Conservation (phyloP, 1,284 basidiomycete genomes). For the Cutaneotrichosporon spelunceum region DNA sequence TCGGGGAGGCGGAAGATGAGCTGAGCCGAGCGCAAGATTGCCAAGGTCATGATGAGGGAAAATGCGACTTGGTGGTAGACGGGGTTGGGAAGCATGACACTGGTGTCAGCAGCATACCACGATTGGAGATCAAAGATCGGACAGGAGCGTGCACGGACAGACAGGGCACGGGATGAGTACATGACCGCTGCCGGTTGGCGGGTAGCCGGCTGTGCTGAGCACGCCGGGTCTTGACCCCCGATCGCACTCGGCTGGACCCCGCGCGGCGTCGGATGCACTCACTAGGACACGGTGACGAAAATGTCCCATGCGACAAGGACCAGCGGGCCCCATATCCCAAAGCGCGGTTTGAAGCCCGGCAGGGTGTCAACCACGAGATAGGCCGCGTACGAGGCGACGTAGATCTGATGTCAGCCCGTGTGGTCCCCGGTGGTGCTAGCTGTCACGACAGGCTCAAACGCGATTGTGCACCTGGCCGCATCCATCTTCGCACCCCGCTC, state of each 20-base stretch:
- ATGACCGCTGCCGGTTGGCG: background rate
- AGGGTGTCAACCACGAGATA: slow-evolving; percentile 46
- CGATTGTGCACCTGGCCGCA: background rate
- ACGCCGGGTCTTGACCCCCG: background rate
- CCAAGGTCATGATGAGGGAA: slow-evolving; percentile 49
- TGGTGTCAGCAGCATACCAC: slow-evolving; percentile 19
- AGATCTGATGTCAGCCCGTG: slow-evolving; percentile 35
- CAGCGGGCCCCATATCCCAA: slow-evolving; percentile 36
- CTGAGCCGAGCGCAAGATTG: slow-evolving; percentile 37
- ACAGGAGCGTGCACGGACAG: background rate
- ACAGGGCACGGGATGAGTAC: background rate
- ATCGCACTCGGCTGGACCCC: background rate
- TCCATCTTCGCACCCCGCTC: background rate
- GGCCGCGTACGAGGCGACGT: slow-evolving; percentile 43
- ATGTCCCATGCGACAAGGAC: slow-evolving; percentile 38
- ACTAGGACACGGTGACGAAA: slow-evolving; percentile 52
- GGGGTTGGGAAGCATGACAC: slow-evolving; percentile 55
- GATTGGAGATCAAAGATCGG: background rate
- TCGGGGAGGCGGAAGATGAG: slow-evolving; percentile 38
- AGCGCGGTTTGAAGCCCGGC: slow-evolving; percentile 38
- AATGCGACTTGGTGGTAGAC: slow-evolving; percentile 58
- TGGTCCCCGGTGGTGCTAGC: no score
- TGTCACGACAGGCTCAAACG: no score
- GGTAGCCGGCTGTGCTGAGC: background rate
- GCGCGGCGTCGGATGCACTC: slow-evolving; percentile 21